A percentile compares a stretch with the other conserved stretches of the same genome.
Evolutionary conservation across 768 basidiomycete genomes (phyloP).

Genomic region (Cyclocybe aegerita): DNA sequence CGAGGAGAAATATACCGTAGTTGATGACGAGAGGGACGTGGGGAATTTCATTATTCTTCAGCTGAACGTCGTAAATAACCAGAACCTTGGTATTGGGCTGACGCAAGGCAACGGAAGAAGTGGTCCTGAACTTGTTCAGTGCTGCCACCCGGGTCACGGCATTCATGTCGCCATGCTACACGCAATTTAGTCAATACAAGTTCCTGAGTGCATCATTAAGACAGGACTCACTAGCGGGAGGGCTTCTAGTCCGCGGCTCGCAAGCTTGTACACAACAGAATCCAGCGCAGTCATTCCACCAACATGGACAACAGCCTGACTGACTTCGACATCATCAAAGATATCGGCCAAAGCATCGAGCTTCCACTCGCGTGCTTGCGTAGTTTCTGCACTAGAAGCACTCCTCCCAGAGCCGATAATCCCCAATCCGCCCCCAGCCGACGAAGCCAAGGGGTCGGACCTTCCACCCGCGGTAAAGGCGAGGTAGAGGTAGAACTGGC

Average conservation of each 20-base stretch:
- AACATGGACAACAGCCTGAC: constrained; percentile 84
- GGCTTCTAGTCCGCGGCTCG: constrained; percentile 82
- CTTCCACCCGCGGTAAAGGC: constrained; percentile 89
- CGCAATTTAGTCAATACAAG: constrained; percentile 11
- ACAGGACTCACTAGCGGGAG: constrained; percentile 72
- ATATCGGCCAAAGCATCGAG: constrained; percentile 88
- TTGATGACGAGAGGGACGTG: constrained; percentile 95
- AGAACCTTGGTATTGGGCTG: constrained; percentile 73
- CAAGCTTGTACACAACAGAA: constrained; percentile 87
- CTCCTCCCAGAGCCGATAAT: constrained; percentile 94
- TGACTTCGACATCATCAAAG: constrained; percentile 82
- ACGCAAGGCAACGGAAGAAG: constrained; percentile 57
- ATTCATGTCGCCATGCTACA: constrained; percentile 92
- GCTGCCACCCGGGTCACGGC: constrained; percentile 77
- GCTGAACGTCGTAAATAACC: constrained; percentile 90
- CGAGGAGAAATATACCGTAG: constrained; percentile 55
- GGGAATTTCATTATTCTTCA: constrained; percentile 86
- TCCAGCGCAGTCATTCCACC: constrained; percentile 87
- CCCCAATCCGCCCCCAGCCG: constrained; percentile 64
- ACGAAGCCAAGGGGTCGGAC: constrained; percentile 46
- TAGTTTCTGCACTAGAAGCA: constrained; percentile 76
- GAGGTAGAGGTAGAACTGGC: constrained; percentile 95
- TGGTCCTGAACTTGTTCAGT: constrained; percentile 78
- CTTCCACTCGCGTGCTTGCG: constrained; percentile 92
- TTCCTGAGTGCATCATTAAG: constrained; percentile 4